phyloP scores from a whole-genome alignment of 306 rosid genomes.

The Pueraria montana region DNA sequence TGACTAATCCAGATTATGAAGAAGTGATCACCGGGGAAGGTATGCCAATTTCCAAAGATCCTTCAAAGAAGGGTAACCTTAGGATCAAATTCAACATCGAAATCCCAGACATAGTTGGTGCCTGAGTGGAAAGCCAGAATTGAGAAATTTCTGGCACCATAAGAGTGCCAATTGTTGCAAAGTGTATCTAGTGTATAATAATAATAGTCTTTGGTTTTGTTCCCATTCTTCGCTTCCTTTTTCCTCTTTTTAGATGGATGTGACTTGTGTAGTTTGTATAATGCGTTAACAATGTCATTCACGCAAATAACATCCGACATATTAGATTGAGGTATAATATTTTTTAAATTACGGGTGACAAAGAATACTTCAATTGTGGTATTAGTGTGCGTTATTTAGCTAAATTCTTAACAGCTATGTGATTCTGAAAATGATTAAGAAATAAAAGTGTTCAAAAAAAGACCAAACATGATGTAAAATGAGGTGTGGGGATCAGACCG shows the following conservation, averaged over 20 bases:
- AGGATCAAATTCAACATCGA: constrained; percentile 77
- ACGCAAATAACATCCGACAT: constrained; percentile 7
- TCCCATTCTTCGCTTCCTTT: constrained; percentile 1
- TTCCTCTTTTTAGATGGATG: constrained; percentile 32
- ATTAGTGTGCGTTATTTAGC: not conserved
- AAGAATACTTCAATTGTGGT: not conserved
- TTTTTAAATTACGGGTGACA: not conserved
- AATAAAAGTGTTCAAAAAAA: not conserved
- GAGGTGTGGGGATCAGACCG: not conserved
- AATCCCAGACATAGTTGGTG: constrained; percentile 61
- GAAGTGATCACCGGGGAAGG: constrained; percentile 82
- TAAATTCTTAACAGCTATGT: not conserved
- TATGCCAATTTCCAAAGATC: constrained; percentile 89
- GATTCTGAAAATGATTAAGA: not conserved
- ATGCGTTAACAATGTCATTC: constrained; percentile 18
- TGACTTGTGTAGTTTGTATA: constrained; percentile 42
- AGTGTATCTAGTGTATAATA: constrained; percentile 41
- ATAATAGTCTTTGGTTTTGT: constrained; percentile 7
- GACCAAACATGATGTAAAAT: not conserved
- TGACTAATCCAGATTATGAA: constrained; percentile 70
- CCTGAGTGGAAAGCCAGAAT: constrained; percentile 66
- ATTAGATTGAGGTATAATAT: constrained; percentile 24
- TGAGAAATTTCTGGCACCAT: constrained; percentile 56
- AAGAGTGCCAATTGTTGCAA: not conserved
- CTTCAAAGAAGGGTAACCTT: constrained; percentile 79